These are phyloP conservation scores for Umbilicus rupestris DNA, from an alignment of 164 flowering plant species.

Conservation along the genomic window DNA sequence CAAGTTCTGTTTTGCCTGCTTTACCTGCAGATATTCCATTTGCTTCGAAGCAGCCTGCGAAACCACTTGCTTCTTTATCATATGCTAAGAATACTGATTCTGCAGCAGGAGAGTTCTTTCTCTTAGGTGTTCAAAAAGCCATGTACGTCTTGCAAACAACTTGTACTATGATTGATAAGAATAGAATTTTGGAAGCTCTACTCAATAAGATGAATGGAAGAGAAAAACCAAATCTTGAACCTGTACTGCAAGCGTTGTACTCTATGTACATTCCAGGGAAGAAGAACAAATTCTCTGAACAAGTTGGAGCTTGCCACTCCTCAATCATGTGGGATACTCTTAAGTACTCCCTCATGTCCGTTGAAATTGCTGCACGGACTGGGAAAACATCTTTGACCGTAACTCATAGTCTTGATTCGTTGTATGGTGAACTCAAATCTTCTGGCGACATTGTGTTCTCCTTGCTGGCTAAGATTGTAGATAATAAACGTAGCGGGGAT, in stretches of 20 bases:
- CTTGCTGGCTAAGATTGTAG: slow-evolving; percentile 49
- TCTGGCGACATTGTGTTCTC: slow-evolving; percentile 53
- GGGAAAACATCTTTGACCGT: slow-evolving; percentile 30
- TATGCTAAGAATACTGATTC: slow-evolving; percentile 17
- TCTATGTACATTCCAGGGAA: slow-evolving; percentile 54
- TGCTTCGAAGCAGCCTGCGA: slow-evolving; percentile 18
- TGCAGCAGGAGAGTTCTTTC: slow-evolving; percentile 14
- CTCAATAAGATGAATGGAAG: slow-evolving; percentile 22
- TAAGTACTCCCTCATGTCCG: slow-evolving; percentile 70
- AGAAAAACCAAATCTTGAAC: slow-evolving; percentile 31
- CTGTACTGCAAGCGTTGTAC: slow-evolving; percentile 37
- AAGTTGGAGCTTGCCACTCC: slow-evolving; percentile 42
- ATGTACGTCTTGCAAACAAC: slow-evolving; percentile 48
- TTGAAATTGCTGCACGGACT: slow-evolving; percentile 76
- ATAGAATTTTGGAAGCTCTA: slow-evolving; percentile 23
- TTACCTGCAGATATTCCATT: slow-evolving; percentile 23
- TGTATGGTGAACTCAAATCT: slow-evolving; percentile 54
- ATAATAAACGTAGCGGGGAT: slow-evolving; percentile 35
- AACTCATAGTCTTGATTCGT: slow-evolving; percentile 30
- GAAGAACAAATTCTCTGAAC: slow-evolving; percentile 27
- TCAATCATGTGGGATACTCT: slow-evolving; percentile 82
- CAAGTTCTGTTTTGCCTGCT: slow-evolving; percentile 73
- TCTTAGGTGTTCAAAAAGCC: slow-evolving; percentile 36
- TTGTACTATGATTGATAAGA: slow-evolving; percentile 34
- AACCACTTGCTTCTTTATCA: slow-evolving; percentile 14